Base-by-base conservation (phyloP, 2,329 filamentous ascomycete genomes). In the Exophiala bonariae region DNA sequence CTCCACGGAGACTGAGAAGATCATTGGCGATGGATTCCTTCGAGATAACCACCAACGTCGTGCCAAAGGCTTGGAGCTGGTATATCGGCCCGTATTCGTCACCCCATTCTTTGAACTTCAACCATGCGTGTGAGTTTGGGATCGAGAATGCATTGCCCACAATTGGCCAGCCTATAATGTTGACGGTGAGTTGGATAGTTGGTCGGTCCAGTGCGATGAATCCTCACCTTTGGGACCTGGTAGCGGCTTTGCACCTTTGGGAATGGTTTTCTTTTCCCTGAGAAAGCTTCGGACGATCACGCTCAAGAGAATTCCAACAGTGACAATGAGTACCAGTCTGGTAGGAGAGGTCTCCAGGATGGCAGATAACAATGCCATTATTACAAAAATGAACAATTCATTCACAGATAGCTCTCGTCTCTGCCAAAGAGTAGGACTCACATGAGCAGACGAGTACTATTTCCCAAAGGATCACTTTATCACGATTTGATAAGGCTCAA, bases 51-150 rank as follows among this genome's bases (percentile, higher is more conserved):
- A 69, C 59, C 38, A 68, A 61, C 14, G 61, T 61, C 9, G 61
- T 59, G 11, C 69, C 73, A 4, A 69, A 70, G 33, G 77, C 67
- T 23, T 68, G 65, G 22, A 77, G 59, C 9, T 67, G 66, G 52
- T 70, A 75, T 20, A 79, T 66, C 4, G 67, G 61, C 4, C 74
- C 64, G 43, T 64, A 63, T 44, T 61, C 47, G 16, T 67, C 56
- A 18, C 61, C 56, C 62, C 66, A 70, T 20, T 63, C 56, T n/a
- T 65, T 59, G 58, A 73, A 72, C 41, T 70, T 65, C 10, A 71
- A 53, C 70, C 70, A 74, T n/a, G 49, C 35, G 41, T 48, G 45
- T 23, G 44, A 37, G 4, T 31, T 39, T 11, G 47, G 47, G 23
- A 50, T 50, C 11, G 41, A 41, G 13, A 50, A 41, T 9, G 47